These are phyloP conservation scores for Entomortierella beljakovae DNA, from an alignment of 192 early-diverging fungal genomes.

Conservation along the genomic window DNA sequence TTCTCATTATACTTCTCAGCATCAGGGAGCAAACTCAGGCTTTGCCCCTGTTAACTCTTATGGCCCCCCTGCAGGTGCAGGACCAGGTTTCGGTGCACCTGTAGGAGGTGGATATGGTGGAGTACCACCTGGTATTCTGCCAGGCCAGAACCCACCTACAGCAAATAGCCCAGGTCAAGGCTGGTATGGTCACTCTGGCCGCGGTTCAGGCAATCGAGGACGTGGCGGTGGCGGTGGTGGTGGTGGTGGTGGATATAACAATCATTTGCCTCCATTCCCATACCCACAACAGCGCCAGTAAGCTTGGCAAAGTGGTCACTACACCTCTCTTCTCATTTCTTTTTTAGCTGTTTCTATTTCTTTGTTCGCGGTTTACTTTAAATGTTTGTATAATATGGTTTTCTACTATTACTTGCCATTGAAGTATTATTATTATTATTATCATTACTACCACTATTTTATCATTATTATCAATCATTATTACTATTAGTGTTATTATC, in stretches of 20 bases:
- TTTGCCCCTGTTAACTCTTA: slow-evolving; percentile 50
- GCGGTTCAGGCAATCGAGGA: slow-evolving; percentile 13
- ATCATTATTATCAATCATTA: background rate
- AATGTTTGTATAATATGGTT: background rate
- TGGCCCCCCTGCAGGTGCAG: slow-evolving; percentile 20
- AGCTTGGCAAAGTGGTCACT: too few relatives aligned
- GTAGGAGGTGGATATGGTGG: slow-evolving; percentile 21
- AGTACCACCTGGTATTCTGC: slow-evolving; percentile 42
- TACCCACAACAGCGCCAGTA: slow-evolving; percentile 43
- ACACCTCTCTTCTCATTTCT: too few relatives aligned
- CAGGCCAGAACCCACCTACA: slow-evolving; percentile 17
- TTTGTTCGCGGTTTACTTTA: slow-evolving; percentile 2
- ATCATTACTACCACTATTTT: background rate
- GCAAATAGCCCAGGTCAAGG: slow-evolving; percentile 12
- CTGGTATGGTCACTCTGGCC: slow-evolving; percentile 41
- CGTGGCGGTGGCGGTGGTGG: slow-evolving; percentile 12
- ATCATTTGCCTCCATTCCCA: slow-evolving; percentile 43
- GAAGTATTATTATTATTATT: background rate
- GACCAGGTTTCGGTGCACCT: slow-evolving; percentile 11
- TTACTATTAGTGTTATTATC: too few relatives aligned
- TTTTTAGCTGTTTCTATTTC: slow-evolving; percentile 6
- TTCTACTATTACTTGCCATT: too few relatives aligned
- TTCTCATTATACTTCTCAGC: slow-evolving; percentile 11
- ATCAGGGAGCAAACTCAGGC: slow-evolving; percentile 16
- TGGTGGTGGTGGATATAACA: slow-evolving; percentile 23